Conservation (phyloP, 2,329 filamentous ascomycete species). For the Clarireedia homoeocarpa region DNA sequence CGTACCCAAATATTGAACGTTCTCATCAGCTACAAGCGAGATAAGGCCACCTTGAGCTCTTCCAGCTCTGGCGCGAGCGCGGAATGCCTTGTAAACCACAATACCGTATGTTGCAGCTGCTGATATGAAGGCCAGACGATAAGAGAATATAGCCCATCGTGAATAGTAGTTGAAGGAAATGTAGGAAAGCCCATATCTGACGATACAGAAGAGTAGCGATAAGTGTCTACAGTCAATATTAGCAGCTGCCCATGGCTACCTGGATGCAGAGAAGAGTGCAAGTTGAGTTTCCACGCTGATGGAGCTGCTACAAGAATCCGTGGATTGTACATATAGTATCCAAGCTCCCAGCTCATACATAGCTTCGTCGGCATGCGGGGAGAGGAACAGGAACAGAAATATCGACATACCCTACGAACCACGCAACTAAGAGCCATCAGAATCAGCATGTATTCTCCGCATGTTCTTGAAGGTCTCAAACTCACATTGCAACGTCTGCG, state of each 20-base stretch:
- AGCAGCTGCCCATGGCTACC: neutral
- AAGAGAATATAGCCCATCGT: slow-evolving; percentile 70
- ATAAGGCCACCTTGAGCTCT: slow-evolving; percentile 52
- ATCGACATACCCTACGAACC: slow-evolving; percentile 69
- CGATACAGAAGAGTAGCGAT: slow-evolving; percentile 71
- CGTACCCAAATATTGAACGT: slow-evolving; percentile 94
- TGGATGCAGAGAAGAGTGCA: slow-evolving; percentile 8
- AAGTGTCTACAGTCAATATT: slow-evolving; percentile 57
- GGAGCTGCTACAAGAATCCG: neutral
- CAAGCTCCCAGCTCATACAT: slow-evolving; percentile 6
- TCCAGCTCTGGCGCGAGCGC: slow-evolving; percentile 71
- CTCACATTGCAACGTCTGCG: slow-evolving; percentile 87
- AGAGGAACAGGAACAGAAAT: slow-evolving; percentile 6
- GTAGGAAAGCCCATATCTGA: slow-evolving; percentile 80
- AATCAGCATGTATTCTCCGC: slow-evolving; percentile 10
- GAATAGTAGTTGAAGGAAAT: slow-evolving; percentile 82
- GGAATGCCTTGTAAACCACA: slow-evolving; percentile 95
- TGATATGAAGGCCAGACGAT: slow-evolving; percentile 83
- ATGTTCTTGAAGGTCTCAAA: slow-evolving; percentile 30
- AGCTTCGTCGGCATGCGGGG: slow-evolving; percentile 5
- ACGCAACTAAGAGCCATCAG: slow-evolving; percentile 49
- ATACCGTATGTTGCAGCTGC: slow-evolving; percentile 93
- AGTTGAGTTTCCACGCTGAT: slow-evolving; percentile 12
- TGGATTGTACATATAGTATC: slow-evolving; percentile 3
- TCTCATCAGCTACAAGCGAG: slow-evolving; percentile 76